Conservation (phyloP, 768 basidiomycete species). For the Amanita phalloides region DNA sequence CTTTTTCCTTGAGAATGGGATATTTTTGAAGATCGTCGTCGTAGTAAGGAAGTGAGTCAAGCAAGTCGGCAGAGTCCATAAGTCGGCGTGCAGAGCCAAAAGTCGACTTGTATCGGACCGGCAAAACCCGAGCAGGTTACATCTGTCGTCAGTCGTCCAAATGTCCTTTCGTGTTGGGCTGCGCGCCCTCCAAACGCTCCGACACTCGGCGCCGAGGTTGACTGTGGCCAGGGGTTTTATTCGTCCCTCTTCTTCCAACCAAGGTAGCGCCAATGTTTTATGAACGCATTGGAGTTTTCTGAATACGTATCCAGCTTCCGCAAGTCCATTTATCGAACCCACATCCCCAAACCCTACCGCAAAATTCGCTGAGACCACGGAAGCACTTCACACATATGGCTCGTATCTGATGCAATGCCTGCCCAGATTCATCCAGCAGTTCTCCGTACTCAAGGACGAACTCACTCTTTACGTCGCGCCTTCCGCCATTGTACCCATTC, state of each 20-base stretch:
- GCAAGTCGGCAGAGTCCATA: slow-evolving; percentile 24
- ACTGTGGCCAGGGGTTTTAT: slow-evolving; percentile 27
- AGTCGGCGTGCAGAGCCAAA: slow-evolving; percentile 7
- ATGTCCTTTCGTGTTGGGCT: slow-evolving; percentile 30
- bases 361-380: slow-evolving; percentile 61
- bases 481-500: slow-evolving; percentile 68
- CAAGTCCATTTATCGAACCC: slow-evolving; percentile 79
- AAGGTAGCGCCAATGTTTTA: slow-evolving; percentile 27
- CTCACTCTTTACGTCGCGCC: slow-evolving; percentile 83
- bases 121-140: slow-evolving; percentile 21
- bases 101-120: slow-evolving; percentile 12
- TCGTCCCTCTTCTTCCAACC: slow-evolving; percentile 33
- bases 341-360: slow-evolving; percentile 82
- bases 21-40: slow-evolving; percentile 83
- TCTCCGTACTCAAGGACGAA: slow-evolving; percentile 95
- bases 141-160: slow-evolving; percentile 8
- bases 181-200: slow-evolving; percentile 32
- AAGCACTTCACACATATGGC: slow-evolving; percentile 82
- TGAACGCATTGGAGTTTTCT: slow-evolving; percentile 6
- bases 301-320: slow-evolving; percentile 33
- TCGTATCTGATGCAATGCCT: slow-evolving; percentile 89
- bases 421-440: slow-evolving; percentile 97
- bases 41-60: slow-evolving; percentile 90
- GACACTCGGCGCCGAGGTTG: slow-evolving; percentile 25
- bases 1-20: slow-evolving; percentile 62